phyloP scores from a whole-genome alignment of 1,284 basidiomycete species.

The Porogramme epimiltina region DNA sequence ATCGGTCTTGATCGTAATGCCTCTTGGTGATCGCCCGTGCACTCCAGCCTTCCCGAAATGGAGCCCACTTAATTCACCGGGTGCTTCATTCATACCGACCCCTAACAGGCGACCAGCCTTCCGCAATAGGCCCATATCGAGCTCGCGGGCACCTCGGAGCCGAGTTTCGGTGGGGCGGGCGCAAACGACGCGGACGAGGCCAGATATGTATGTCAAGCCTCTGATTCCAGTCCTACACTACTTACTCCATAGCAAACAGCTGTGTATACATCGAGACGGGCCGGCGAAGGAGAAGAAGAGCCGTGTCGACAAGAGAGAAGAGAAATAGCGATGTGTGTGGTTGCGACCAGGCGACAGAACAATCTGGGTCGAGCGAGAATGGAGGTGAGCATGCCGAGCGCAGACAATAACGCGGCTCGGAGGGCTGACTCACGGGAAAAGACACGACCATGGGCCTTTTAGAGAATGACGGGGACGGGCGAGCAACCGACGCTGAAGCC shows the following conservation, averaged over 20 bases:
- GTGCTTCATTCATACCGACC: no score
- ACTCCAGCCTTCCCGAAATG: no score
- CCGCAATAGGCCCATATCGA: no score
- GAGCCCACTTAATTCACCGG: no score
- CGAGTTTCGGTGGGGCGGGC: no score
- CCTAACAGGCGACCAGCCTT: no score
- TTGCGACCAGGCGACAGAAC: neutral
- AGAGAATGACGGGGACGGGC: slow-evolving; percentile 7
- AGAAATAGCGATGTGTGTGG: slow-evolving; percentile 1
- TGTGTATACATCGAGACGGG: slow-evolving; percentile 17
- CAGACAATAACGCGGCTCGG: neutral
- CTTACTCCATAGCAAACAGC: neutral
- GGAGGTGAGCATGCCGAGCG: neutral
- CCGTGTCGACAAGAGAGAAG: slow-evolving; percentile 11
- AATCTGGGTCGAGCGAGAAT: neutral
- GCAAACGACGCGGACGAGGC: no score
- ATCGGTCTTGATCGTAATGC: no score
- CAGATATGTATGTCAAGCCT: neutral
- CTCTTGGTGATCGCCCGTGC: no score
- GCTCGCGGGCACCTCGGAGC: no score
- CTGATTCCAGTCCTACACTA: neutral
- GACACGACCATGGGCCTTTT: neutral
- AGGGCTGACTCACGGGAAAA: neutral
- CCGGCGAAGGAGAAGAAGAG: slow-evolving; percentile 12
- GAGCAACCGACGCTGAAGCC: slow-evolving; percentile 10